Evolutionary conservation across 2,329 filamentous ascomycete genomes (phyloP).

Genomic region (Penicillium sp.): DNA sequence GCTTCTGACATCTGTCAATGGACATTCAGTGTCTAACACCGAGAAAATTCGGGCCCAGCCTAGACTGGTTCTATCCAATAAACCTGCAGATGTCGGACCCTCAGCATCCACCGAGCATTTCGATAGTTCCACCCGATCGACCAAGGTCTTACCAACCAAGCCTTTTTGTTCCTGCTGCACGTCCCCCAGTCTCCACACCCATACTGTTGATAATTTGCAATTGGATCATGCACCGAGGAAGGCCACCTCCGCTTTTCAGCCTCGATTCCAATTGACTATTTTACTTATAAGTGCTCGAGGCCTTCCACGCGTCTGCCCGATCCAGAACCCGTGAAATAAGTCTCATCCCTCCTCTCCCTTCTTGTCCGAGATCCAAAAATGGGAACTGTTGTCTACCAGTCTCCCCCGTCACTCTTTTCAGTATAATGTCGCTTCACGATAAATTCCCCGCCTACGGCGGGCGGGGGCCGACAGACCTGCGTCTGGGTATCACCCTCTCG

Average conservation of each 20-base stretch:
- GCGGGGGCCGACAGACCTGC: slow-evolving; percentile 21
- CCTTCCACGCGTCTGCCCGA: background rate
- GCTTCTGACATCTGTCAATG: slow-evolving; percentile 13
- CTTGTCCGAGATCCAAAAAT: background rate
- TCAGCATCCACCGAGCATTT: background rate
- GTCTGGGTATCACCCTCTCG: slow-evolving; percentile 20
- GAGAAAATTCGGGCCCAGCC: slow-evolving; percentile 1
- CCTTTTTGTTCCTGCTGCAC: slow-evolving; percentile 15
- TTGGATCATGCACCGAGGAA: slow-evolving; percentile 1
- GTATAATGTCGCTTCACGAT: slow-evolving; percentile 24
- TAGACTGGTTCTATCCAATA: background rate
- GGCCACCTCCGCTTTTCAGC: slow-evolving; percentile 8
- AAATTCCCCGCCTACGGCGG: slow-evolving; percentile 25
- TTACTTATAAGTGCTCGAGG: slow-evolving; percentile 3
- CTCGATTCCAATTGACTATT: background rate
- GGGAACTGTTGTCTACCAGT: slow-evolving; percentile 1
- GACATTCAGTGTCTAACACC: background rate
- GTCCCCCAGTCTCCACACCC: slow-evolving; percentile 1
- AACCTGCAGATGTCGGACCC: background rate
- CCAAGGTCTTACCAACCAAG: slow-evolving; percentile 8
- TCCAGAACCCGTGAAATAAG: background rate
- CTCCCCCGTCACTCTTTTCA: slow-evolving; percentile 20
- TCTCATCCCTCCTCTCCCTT: background rate
- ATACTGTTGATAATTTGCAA: slow-evolving; percentile 2
- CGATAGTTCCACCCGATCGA: slow-evolving; percentile 7